Conservation (phyloP, 1,139 yeast species). For the Candida tetrigidarum region DNA sequence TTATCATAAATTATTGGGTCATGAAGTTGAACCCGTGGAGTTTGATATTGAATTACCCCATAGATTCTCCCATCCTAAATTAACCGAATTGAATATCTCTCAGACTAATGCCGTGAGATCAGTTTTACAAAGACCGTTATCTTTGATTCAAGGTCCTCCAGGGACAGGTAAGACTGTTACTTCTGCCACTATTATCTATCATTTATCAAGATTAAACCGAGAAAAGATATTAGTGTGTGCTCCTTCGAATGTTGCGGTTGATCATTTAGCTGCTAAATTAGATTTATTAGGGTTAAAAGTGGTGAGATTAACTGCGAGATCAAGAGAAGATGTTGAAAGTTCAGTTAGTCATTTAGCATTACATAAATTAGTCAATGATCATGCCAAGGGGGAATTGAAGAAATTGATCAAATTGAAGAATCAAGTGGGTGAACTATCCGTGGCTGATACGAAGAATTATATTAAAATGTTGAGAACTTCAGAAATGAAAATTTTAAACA, state of each 20-base stretch:
- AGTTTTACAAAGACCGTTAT: conserved; percentile 75
- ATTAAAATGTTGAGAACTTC: conserved; percentile 43
- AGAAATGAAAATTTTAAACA: conserved; percentile 54
- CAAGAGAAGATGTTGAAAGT: conserved; percentile 81
- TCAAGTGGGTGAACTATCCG: conserved; percentile 73
- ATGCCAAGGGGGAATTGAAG: conserved; percentile 59
- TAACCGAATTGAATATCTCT: conserved; percentile 74
- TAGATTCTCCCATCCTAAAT: conserved; percentile 64
- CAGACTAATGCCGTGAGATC: conserved; percentile 78
- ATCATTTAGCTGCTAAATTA: conserved; percentile 80
- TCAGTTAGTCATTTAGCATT: conserved; percentile 58
- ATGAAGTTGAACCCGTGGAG: conserved; percentile 68
- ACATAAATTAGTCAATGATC: conserved; percentile 48
- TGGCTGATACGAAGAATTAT: conserved; percentile 51
- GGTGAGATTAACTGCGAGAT: conserved; percentile 74
- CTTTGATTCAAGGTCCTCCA: conserved; percentile 97
- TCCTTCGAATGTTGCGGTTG: conserved; percentile 95
- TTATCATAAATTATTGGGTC: conserved; percentile 83
- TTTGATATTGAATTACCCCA: conserved; percentile 65
- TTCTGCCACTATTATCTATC: conserved; percentile 87
- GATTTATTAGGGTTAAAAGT: conserved; percentile 71
- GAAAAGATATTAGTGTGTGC: conserved; percentile 84
- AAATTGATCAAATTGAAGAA: conserved; percentile 61
- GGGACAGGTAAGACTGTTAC: conserved; percentile 98
- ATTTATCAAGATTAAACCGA: conserved; percentile 60